Base-by-base conservation (phyloP, 768 basidiomycete genomes). In the Pulveroboletus frians region DNA sequence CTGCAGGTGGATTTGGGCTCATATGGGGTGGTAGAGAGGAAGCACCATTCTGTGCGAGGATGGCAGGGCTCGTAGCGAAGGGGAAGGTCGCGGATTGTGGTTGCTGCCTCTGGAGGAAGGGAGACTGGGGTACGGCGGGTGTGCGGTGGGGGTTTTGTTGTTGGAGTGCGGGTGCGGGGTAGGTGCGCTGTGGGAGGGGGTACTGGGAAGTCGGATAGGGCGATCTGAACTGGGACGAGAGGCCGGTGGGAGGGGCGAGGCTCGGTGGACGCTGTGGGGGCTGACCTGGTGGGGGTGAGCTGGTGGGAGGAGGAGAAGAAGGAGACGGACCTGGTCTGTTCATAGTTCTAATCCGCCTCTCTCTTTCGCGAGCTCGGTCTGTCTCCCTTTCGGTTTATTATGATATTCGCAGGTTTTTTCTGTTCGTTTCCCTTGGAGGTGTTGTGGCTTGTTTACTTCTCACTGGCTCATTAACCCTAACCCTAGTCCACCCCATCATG, bases 211-310 rank as follows among this genome's bases (percentile, higher is more conserved):
- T 64, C n/a, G 75, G 69, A 59, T 67, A 75, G 26, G 71, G 74
- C 34, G 68, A 69, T 61, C 86, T 81, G 67, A 80, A 88, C 59
- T 84, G 85, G 35, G 71, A 78, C 10, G 78, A 73, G 51, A 86
- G 75, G 34, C 71, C 71, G 52, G 85, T 77, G 51, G 81, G 83
- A 27, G 84, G 80, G 9, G 78, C 76, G 50, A 88, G 78, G 67
- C 77, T 85, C 55, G 88, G 85, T 43, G 87, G 85, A 66, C 87
- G 76, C 68, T 88, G 87, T 61, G 84, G 85, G 46, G 86, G 85
- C 78, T 88, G 87, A 62, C 85, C 85, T 88, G 65, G 52, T 44
- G 47, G 39, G 49, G 42, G 65, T 54, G 59, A 65, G 51, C 52
- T 2, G 9, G 63, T 47, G 49, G 43, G 29, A 46, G 35, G 49